These are phyloP conservation scores for Curvularia eragrostidis DNA, from an alignment of 2,329 filamentous ascomycete species.

Conservation along the genomic window DNA sequence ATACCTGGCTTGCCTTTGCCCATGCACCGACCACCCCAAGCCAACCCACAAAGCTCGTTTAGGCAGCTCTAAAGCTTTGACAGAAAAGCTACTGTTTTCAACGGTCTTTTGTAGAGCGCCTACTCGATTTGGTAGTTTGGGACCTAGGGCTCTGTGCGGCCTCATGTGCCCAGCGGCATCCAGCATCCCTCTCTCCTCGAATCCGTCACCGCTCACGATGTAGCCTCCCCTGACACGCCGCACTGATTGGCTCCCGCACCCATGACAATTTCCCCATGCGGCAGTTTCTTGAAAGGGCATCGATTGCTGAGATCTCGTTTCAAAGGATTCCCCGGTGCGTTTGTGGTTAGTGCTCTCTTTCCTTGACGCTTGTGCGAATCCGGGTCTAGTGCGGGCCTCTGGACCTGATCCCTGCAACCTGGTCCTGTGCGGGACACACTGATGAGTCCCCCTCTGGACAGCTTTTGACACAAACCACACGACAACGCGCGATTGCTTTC, in stretches of 20 bases:
- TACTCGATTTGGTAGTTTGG: constrained; percentile 38
- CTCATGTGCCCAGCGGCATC: neutral
- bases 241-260: neutral
- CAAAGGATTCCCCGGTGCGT: constrained; percentile 3
- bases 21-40: constrained; percentile 31
- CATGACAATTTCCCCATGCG: neutral
- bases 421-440: constrained; percentile 14
- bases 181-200: constrained; percentile 6
- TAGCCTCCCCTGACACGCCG: neutral
- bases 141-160: constrained; percentile 15
- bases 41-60: constrained; percentile 29
- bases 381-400: constrained; percentile 12
- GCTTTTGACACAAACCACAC: constrained; percentile 5
- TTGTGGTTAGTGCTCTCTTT: constrained; percentile 1
- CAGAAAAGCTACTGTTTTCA: constrained; percentile 35
- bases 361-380: neutral
- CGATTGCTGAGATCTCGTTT: constrained; percentile 8
- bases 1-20: constrained; percentile 7
- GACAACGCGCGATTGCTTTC: constrained; percentile 5
- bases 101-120: constrained; percentile 24
- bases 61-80: constrained; percentile 48
- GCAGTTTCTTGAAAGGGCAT: neutral
- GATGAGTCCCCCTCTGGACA: constrained; percentile 16
- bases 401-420: constrained; percentile 12
- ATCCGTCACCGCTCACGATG: neutral